Base-by-base conservation (phyloP, 805 yeast genomes). In the Dipodascopsis uninucleata region DNA sequence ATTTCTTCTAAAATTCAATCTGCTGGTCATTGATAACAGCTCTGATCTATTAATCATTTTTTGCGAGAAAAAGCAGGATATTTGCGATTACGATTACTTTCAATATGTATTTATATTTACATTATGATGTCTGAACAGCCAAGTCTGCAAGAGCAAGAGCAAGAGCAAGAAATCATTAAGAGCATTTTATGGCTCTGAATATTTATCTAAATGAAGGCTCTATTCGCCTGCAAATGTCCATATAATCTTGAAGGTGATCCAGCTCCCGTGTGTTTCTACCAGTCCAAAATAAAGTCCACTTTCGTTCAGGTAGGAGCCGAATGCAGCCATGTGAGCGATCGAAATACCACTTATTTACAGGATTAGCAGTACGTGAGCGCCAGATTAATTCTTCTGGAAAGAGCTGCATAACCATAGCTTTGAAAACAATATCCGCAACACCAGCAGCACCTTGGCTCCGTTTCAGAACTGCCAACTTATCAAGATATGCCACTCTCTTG, bases 331-430 rank as follows among this genome's bases (percentile, higher is more conserved):
- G 68, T 31, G 95, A 82, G 52, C 98, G 71, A 60, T 93, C 97
- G 64, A 90, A 93, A 61, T 90, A 90, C 98, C 98, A 93, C 60
- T 88, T 88, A 68, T 93, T 93, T 5, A 93, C 96, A 0, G 96
- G 96, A 63, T 93, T 93, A 43, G 68, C 76, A 46, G 75, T 75
- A 36, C 95, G 70, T 1, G 97, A 90, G 58, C 98, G 76, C 98
- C 98, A 93, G 1, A 93, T 67, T 9, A 88, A 63, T 60, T 87
- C 93, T 12, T 73, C 66, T 0, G 86, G 84, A 60, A 81, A 89
- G 28, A 78, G 64, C 39, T 76, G 77, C 31, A 71, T 70, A 7
- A 78, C 67, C 71, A 93, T 78, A 5, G 84, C 72, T 61, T 90
- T 93, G 70, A 93, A 88, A 20, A 90, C 81, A 18, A 93, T 78